Percentiles rank a stretch among this genome's conserved stretches.
phyloP scores from a whole-genome alignment of 164 flowering plant genomes.

The Aristolochia californica region DNA sequence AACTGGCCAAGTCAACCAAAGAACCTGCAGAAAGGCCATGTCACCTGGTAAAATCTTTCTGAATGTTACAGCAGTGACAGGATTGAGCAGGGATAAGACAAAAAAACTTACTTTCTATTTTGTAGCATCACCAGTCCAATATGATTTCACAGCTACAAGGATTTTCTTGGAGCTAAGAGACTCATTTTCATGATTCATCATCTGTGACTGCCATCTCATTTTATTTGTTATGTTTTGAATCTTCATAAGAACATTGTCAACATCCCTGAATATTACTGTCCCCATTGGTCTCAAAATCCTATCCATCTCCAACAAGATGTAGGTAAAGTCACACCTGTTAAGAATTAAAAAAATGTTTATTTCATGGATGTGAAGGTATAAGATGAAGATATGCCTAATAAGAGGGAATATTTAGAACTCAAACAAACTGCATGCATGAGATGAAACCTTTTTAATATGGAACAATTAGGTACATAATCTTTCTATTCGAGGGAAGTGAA shows the following conservation, averaged over 20 bases:
- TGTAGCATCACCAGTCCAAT: slow-evolving; percentile 82
- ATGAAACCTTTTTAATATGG: too few species aligned
- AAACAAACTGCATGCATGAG: too few species aligned
- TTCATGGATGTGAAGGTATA: too few species aligned
- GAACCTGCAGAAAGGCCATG: too few species aligned
- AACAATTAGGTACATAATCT: background rate
- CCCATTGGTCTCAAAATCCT: slow-evolving; percentile 94
- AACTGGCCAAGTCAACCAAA: too few species aligned
- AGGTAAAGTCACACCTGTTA: slow-evolving; percentile 70
- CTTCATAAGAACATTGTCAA: slow-evolving; percentile 71
- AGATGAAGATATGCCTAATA: too few species aligned
- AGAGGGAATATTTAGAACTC: too few species aligned
- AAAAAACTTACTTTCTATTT: too few species aligned
- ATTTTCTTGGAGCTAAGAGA: slow-evolving; percentile 90
- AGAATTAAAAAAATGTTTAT: too few species aligned
- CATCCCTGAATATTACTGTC: slow-evolving; percentile 76
- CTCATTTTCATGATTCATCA: slow-evolving; percentile 83
- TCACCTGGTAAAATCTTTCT: too few species aligned
- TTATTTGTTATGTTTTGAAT: slow-evolving; percentile 56
- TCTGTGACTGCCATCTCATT: slow-evolving; percentile 86
- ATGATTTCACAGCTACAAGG: slow-evolving; percentile 73
- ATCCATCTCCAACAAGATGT: slow-evolving; percentile 91
- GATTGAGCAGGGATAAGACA: too few species aligned
- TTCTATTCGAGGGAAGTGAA: background rate
- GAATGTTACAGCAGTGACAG: too few species aligned